Percentiles rank a stretch among this genome's conserved stretches.
phyloP scores from a whole-genome alignment of 179 eudicot genomes.

The Carnegiea gigantea region DNA sequence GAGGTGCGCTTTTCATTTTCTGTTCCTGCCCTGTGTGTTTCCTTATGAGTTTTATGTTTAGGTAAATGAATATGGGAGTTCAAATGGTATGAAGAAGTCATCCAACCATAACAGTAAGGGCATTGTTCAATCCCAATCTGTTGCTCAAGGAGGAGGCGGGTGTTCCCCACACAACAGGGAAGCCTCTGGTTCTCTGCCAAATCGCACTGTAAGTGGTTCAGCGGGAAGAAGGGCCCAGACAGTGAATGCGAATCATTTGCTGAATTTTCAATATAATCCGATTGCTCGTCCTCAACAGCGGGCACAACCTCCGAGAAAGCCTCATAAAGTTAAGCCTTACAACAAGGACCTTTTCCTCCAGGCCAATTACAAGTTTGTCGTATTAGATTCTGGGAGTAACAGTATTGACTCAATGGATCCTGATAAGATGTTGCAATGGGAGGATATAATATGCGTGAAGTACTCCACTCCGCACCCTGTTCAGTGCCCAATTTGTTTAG shows the following conservation, averaged over 20 bases:
- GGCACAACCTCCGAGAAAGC: constrained; percentile 68
- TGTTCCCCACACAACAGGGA: constrained; percentile 33
- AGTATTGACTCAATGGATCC: constrained; percentile 72
- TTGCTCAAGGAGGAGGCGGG: constrained; percentile 31
- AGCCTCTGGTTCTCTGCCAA: constrained; percentile 41
- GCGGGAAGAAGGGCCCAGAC: constrained; percentile 59
- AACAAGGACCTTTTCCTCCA: constrained; percentile 95
- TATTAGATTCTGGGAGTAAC: constrained; percentile 67
- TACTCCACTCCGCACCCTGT: constrained; percentile 71
- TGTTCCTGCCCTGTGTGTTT: background rate
- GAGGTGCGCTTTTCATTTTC: background rate
- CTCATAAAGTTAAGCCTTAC: constrained; percentile 72
- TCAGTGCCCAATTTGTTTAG: constrained; percentile 92
- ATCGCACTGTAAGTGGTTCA: constrained; percentile 41
- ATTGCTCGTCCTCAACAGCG: constrained; percentile 62
- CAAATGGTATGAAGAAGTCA: constrained; percentile 39
- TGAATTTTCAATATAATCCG: constrained; percentile 88
- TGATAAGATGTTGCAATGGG: constrained; percentile 87
- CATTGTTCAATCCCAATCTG: constrained; percentile 28
- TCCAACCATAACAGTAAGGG: constrained; percentile 29
- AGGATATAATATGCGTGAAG: constrained; percentile 83
- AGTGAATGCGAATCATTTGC: constrained; percentile 84
- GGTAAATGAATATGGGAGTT: constrained; percentile 54
- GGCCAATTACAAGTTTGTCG: constrained; percentile 90
- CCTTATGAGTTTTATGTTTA: constrained; percentile 25